phyloP scores from a whole-genome alignment of 2,329 filamentous ascomycete genomes.

The Zymoseptoria passerinii region DNA sequence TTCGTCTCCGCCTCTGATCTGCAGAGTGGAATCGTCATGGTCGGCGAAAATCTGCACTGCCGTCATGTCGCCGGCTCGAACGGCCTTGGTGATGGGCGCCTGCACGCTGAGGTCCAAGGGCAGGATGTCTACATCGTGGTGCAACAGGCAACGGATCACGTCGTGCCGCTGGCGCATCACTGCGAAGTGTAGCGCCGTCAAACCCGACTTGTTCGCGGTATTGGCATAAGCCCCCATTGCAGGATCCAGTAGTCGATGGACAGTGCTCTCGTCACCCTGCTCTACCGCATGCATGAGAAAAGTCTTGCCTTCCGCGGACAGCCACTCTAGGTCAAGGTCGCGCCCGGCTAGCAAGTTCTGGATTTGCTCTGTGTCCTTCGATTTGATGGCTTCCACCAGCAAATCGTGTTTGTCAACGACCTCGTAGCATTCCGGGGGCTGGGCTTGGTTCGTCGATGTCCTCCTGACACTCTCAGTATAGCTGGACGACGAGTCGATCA shows the following conservation, averaged over 20 bases:
- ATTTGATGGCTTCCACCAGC: constrained; percentile 11
- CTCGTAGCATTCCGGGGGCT: constrained; percentile 1
- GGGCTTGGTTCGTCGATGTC: constrained; percentile 5
- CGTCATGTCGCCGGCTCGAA: constrained; percentile 8
- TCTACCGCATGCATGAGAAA: constrained; percentile 18
- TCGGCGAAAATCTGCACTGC: constrained; percentile 12
- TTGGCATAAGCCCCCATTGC: constrained; percentile 14
- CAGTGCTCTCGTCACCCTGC: constrained; percentile 8
- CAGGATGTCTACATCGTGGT: constrained; percentile 13
- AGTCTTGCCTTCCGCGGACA: constrained; percentile 12
- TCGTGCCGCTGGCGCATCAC: constrained; percentile 9
- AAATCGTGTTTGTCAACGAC: constrained; percentile 12
- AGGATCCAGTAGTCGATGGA: constrained; percentile 15
- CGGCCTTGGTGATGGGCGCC: constrained; percentile 15
- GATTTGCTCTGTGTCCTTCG: constrained; percentile 11
- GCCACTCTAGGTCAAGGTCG: constrained; percentile 11
- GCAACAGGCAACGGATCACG: constrained; percentile 13
- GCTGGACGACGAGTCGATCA: constrained; percentile 3
- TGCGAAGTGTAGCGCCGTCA: constrained; percentile 17
- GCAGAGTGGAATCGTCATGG: constrained; percentile 5
- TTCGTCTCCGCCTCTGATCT: constrained; percentile 13
- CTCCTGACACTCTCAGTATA: constrained; percentile 8
- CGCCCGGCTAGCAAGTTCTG: constrained; percentile 3
- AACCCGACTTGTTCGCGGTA: constrained; percentile 5
- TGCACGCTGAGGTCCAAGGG: constrained; percentile 12